Base-by-base conservation (phyloP, 2,329 filamentous ascomycete genomes). In the Penicillium sp. region DNA sequence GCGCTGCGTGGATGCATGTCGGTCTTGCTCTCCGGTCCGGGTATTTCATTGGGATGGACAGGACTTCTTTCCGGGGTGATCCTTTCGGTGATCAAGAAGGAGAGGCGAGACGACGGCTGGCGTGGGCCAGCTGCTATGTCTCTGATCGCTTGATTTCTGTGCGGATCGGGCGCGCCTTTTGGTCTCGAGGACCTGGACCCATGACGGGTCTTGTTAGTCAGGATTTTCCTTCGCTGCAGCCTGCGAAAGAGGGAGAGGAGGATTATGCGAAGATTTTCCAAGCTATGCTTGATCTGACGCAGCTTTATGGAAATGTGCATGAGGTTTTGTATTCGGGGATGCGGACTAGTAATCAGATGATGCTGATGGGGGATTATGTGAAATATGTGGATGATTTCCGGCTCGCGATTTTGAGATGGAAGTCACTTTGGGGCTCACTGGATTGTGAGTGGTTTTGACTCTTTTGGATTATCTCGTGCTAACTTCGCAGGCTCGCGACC, bases 1-100 rank as follows among this genome's bases (percentile, higher is more conserved):
- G 88, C 43, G 86, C 88, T 29, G 86, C 87, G 0, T 91, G 88
- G 88, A 90, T 90, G 87, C 85, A 90, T 62, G 86, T 90, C 5
- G 88, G 88, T 1, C 81, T 87, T 18, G 88, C 88, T 3, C 73
- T 91, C 6, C 81, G 88, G 6, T 82, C 89, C 2, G 87, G 84
- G 0, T 90, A 90, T 67, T 88, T 88, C 47, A 82, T 90, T 14
- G 84, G 85, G 1, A 77, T 91, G 16, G 88, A 91, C 66, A 80
- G 85, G 55, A 89, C 87, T 18, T 85, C 86, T 0, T 86, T 90
- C 61, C 79, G 84, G 42, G 81, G 83, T 31, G 82, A 86, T 36
- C 78, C 81, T 42, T 81, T 82, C 10, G 79, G 79, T n/a, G 83
- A 84, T 52, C 81, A 85, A 8, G 79, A 81, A 27, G 77, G 81